These are phyloP conservation scores for Cystofilobasidium capitatum DNA, from an alignment of 768 basidiomycete species.

Conservation along the genomic window DNA sequence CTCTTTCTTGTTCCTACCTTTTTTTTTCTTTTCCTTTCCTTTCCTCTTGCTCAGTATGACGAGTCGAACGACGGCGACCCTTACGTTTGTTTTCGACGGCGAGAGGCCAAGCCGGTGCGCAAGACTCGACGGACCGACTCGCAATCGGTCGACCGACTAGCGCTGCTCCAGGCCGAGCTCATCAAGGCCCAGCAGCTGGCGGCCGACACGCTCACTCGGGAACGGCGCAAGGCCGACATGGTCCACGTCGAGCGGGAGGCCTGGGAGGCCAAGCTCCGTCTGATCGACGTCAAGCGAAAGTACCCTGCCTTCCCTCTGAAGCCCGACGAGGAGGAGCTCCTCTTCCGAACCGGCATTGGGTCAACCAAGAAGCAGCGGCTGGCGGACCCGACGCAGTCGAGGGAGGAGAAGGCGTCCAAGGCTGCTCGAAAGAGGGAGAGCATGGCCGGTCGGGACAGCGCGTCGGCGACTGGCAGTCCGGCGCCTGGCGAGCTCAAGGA, in stretches of 20 bases:
- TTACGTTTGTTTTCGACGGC: slow-evolving; percentile 91
- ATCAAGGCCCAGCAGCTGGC: slow-evolving; percentile 63
- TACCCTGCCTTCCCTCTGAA: slow-evolving; percentile 40
- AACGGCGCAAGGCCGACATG: slow-evolving; percentile 63
- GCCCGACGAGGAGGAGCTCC: slow-evolving; percentile 40
- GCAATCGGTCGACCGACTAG: slow-evolving; percentile 77
- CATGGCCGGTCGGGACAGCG: slow-evolving; percentile 19
- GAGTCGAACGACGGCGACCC: slow-evolving; percentile 84
- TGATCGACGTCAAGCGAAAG: slow-evolving; percentile 72
- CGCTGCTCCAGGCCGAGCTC: slow-evolving; percentile 69
- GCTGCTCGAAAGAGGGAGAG: slow-evolving; percentile 19
- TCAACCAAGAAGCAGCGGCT: slow-evolving; percentile 18
- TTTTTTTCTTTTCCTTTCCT: slow-evolving; percentile 13
- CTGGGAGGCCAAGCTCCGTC: slow-evolving; percentile 66
- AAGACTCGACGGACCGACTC: slow-evolving; percentile 89
- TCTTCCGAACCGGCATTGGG: slow-evolving; percentile 27
- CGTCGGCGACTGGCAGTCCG: slow-evolving; percentile 1
- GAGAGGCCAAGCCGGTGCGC: slow-evolving; percentile 84
- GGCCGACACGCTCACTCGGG: slow-evolving; percentile 57
- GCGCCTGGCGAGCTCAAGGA: slow-evolving; percentile 34
- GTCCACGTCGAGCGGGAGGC: slow-evolving; percentile 52
- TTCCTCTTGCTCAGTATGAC: slow-evolving; percentile 51
- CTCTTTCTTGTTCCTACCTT: background rate
- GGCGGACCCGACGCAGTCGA: background rate
- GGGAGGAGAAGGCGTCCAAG: slow-evolving; percentile 16